phyloP scores from a whole-genome alignment of 2,329 filamentous ascomycete species.

The Sclerotinia trifoliorum region DNA sequence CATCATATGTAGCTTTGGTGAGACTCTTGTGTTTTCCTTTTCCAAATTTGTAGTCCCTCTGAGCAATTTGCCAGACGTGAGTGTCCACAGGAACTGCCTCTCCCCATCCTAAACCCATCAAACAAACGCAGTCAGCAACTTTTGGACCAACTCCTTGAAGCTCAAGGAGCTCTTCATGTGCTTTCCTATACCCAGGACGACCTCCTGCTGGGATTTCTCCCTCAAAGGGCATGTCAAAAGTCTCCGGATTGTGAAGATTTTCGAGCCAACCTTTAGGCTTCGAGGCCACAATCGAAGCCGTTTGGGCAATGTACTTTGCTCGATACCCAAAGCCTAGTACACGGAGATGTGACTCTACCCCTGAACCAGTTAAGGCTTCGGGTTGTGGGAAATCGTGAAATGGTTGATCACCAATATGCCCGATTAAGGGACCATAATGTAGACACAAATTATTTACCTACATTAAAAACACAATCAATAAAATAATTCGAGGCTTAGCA shows the following conservation, averaged over 20 bases:
- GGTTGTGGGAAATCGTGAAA: conserved; percentile 89
- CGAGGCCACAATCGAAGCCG: conserved; percentile 70
- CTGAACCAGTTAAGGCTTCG: conserved; percentile 64
- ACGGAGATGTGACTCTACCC: conserved; percentile 78
- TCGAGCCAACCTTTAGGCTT: conserved; percentile 75
- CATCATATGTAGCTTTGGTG: conserved; percentile 84
- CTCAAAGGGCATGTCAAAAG: conserved; percentile 66
- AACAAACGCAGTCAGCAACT: conserved; percentile 91
- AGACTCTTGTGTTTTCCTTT: conserved; percentile 79
- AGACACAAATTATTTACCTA: conserved; percentile 82
- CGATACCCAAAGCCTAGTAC: conserved; percentile 90
- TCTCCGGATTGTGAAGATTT: conserved; percentile 72
- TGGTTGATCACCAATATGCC: conserved; percentile 63
- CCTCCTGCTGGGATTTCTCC: conserved; percentile 51
- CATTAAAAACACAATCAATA: background rate
- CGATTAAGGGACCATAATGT: conserved; percentile 78
- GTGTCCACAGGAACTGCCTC: conserved; percentile 96
- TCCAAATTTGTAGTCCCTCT: conserved; percentile 91
- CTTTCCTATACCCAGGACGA: conserved; percentile 64
- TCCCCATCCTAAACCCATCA: conserved; percentile 95
- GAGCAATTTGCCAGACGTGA: conserved; percentile 97
- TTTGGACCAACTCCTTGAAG: conserved; percentile 93
- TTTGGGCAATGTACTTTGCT: conserved; percentile 87
- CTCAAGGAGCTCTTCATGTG: conserved; percentile 75
- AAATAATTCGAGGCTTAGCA: background rate